A percentile compares a stretch with the other conserved stretches of the same genome.
Evolutionary conservation across 306 rosid species (phyloP).

Genomic region (Hippophae gyantsensis): DNA sequence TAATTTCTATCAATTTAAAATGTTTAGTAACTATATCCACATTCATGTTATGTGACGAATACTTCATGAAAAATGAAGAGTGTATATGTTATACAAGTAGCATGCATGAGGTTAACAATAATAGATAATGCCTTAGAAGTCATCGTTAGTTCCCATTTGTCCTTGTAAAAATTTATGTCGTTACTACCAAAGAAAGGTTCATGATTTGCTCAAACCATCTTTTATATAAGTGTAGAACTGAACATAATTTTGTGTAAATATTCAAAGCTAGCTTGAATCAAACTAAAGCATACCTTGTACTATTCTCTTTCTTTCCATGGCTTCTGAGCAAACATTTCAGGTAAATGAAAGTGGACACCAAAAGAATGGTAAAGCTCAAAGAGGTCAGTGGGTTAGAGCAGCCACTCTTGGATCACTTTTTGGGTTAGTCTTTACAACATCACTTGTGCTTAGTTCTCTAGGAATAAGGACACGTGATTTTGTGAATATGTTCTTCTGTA

Average conservation of each 20-base stretch:
- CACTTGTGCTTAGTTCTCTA: slow-evolving; percentile 15
- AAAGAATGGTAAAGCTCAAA: slow-evolving; percentile 3
- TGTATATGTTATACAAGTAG: not conserved
- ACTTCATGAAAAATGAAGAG: not conserved
- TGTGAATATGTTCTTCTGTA: slow-evolving; percentile 8
- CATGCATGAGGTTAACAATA: not conserved
- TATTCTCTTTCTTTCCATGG: not conserved
- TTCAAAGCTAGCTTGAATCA: not conserved
- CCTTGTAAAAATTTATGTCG: not conserved
- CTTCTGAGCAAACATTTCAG: slow-evolving; percentile 11
- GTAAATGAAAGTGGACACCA: not conserved
- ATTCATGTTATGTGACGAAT: not conserved
- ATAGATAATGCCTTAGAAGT: slow-evolving; percentile 1
- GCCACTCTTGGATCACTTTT: slow-evolving; percentile 9
- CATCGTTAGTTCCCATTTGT: not conserved
- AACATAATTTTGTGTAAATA: not conserved
- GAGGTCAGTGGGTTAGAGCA: slow-evolving; percentile 18
- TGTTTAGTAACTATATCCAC: no score
- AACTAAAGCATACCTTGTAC: not conserved
- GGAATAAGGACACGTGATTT: slow-evolving; percentile 4
- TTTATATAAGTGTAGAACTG: no score
- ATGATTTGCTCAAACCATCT: no score
- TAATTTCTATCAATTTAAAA: no score
- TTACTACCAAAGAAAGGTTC: not conserved
- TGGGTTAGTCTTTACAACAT: slow-evolving; percentile 6